Evolutionary conservation across 1,284 basidiomycete genomes (phyloP).

Genomic region (Puccinia novopanici): DNA sequence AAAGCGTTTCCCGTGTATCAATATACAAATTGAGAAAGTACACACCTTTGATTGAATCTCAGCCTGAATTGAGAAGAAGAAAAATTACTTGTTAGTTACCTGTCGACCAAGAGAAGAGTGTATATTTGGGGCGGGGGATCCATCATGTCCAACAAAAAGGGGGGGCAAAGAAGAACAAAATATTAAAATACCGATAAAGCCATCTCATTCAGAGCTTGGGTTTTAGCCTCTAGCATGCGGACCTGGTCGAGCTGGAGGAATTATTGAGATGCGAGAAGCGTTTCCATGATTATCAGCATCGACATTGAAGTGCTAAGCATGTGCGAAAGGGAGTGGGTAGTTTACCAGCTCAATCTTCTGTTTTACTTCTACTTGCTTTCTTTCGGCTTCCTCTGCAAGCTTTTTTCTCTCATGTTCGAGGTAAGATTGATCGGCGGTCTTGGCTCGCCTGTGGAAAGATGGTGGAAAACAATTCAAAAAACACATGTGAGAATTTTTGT

Average conservation of each 20-base stretch:
- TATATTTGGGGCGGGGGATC: background rate
- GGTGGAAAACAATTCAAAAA: too few relatives aligned
- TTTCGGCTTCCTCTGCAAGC: constrained; percentile 28
- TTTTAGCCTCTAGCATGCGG: constrained; percentile 44
- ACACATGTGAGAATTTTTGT: background rate
- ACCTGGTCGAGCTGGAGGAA: constrained; percentile 37
- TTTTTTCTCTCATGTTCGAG: constrained; percentile 32
- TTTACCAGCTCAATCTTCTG: constrained; percentile 43
- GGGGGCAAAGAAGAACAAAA: too few relatives aligned
- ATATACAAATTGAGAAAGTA: background rate
- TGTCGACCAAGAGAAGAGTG: background rate
- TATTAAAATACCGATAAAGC: constrained; percentile 29
- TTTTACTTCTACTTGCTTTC: constrained; percentile 36
- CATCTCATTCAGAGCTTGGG: constrained; percentile 45
- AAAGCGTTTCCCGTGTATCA: background rate
- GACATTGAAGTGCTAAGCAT: background rate
- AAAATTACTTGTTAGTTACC: background rate
- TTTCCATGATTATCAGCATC: background rate
- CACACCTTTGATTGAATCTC: constrained; percentile 39
- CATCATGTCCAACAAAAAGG: too few relatives aligned
- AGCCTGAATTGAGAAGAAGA: constrained; percentile 8
- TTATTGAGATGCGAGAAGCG: background rate
- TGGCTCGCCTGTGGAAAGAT: constrained; percentile 34
- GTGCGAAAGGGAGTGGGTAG: background rate
- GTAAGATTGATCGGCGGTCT: constrained; percentile 28